Evolutionary conservation across 164 flowering plant genomes (phyloP), one percentile per base, ranked within the genome.

Genomic region (Taxillus chinensis): DNA sequence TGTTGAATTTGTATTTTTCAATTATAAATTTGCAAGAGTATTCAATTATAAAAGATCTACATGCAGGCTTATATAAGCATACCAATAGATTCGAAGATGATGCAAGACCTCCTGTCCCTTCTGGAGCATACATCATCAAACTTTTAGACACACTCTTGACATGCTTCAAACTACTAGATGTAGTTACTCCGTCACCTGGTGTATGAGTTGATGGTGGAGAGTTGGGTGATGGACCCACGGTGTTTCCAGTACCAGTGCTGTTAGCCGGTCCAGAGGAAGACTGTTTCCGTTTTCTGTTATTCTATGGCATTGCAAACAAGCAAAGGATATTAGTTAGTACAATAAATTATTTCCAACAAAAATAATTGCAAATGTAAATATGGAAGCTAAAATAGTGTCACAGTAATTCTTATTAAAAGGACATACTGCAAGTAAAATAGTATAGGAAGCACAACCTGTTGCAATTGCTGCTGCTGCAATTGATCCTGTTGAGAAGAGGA

Each of bases 61-160:
- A 3, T 8, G n/a, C 43, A 5, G 3, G 40, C 45, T 38, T 12
- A 40, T 48, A 50, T 48, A 3, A 2, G 8, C 67, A 63, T 79
- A 92, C 96, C 89, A 92, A 77, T 67, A 84, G 83, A 80, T 87
- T 91, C 57, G 90, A 79, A 45, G 99, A 87, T 51, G 97, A 80
- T 61, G 86, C 80, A 63, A 86, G 86, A 59, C 82, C 91, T 62
- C 85, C 88, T 45, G 83, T 74, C 60, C 83, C 95, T 39, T 90
- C 96, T 64, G 81, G 64, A 71, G 86, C 86, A 76, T 84, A 84
- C 82, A 85, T 82, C 84, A 83, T 81, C 69, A 80, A 57, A 59
- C 77, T 70, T 73, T 86, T 87, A 6, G 84, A 68, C 69, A 78
- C 77, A 70, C 73, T 85, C 73, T 60, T 75, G 16, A 73, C 86